Conservation (phyloP, 169 alveolate genomes). For the Cryptosporidium xiaoi region DNA sequence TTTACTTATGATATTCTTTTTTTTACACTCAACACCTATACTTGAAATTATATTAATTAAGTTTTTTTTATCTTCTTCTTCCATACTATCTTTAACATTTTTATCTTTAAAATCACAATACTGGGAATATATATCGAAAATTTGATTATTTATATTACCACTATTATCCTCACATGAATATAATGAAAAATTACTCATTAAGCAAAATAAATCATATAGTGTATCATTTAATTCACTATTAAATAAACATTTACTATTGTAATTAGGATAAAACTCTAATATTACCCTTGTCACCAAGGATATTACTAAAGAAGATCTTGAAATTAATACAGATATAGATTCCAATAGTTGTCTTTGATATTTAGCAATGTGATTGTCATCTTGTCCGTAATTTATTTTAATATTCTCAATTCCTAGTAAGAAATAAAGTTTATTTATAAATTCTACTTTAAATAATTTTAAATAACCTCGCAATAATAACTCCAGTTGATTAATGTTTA, state of each 20-base stretch:
- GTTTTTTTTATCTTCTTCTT: not conserved
- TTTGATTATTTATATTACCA: not conserved
- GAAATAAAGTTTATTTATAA: constrained; percentile 22
- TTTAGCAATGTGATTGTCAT: not conserved
- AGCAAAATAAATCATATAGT: constrained; percentile 32
- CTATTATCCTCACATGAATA: constrained; percentile 22
- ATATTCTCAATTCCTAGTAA: constrained; percentile 35
- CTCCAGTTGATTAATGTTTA: constrained; percentile 19
- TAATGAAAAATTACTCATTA: constrained; percentile 53
- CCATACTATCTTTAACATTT: not conserved
- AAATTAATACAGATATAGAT: constrained; percentile 35
- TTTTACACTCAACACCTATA: constrained; percentile 23
- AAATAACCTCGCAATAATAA: constrained; percentile 23
- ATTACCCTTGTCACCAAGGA: constrained; percentile 36
- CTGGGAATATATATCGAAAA: constrained; percentile 4
- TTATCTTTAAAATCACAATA: not conserved
- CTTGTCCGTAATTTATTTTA: not conserved
- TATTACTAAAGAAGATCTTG: constrained; percentile 37
- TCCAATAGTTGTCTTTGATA: constrained; percentile 18
- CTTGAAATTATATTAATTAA: constrained; percentile 19
- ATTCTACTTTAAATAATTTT: constrained; percentile 5
- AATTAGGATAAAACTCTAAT: constrained; percentile 37
- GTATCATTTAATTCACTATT: constrained; percentile 3
- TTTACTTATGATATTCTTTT: not conserved
- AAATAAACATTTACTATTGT: not conserved